Percentiles rank a stretch among this genome's conserved stretches.
Conservation (phyloP, 306 rosid genomes). For the Phaseolus lunatus region DNA sequence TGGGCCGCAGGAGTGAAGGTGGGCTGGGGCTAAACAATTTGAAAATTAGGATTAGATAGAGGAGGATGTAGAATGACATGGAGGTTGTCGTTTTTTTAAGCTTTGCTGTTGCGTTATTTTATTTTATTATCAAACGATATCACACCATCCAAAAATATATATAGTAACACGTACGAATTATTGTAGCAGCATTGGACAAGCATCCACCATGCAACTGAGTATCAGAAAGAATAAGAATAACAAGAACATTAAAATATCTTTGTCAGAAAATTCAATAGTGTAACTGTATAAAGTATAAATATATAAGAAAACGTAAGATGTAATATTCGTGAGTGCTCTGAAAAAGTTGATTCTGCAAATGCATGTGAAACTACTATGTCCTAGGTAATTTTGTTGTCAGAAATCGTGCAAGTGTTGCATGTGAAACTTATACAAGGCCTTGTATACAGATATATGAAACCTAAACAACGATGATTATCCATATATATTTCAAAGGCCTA, state of each 20-base stretch:
- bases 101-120: too few species aligned
- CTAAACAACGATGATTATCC: conserved; percentile 13
- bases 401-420: neutral
- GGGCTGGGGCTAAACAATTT: too few species aligned
- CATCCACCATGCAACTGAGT: conserved; percentile 97
- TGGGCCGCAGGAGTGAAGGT: too few species aligned
- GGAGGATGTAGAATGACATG: too few species aligned
- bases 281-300: neutral
- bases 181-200: conserved; percentile 96
- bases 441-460: neutral
- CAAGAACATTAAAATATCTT: conserved; percentile 30
- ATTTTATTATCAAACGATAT: too few species aligned
- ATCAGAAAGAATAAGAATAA: conserved; percentile 67
- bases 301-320: neutral
- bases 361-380: conserved; percentile 25
- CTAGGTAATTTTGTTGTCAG: conserved; percentile 14
- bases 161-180: too few species aligned
- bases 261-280: conserved; percentile 26
- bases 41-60: too few species aligned
- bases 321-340: conserved; percentile 77
- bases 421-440: neutral
- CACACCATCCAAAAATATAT: too few species aligned
- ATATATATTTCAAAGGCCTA: neutral
- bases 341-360: conserved; percentile 77
- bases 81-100: too few species aligned